A percentile compares a stretch with the other conserved stretches of the same genome.
These are phyloP conservation scores for Candida patagonica DNA, from an alignment of 805 yeast species.

Conservation along the genomic window DNA sequence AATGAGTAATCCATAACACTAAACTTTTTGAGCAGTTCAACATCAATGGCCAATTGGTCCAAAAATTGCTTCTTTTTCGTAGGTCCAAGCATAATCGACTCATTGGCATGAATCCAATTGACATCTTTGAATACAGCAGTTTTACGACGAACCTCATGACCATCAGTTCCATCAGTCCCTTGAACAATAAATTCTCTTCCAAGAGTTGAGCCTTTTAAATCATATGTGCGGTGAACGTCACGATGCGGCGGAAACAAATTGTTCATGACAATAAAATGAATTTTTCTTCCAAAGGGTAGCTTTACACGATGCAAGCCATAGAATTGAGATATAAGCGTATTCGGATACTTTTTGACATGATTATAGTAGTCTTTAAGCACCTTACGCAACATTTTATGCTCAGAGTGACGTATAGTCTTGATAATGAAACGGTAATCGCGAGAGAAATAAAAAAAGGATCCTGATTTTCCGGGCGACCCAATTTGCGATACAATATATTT, in stretches of 20 bases:
- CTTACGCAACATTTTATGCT: slow-evolving; percentile 72
- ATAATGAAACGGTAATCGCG: slow-evolving; percentile 90
- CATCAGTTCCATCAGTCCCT: slow-evolving; percentile 10
- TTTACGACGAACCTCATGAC: slow-evolving; percentile 3
- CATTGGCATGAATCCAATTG: slow-evolving; percentile 70
- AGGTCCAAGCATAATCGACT: slow-evolving; percentile 68
- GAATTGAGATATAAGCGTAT: slow-evolving; percentile 87
- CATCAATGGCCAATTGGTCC: slow-evolving; percentile 68
- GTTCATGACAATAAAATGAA: slow-evolving; percentile 94
- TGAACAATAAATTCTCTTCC: slow-evolving; percentile 44
- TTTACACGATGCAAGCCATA: slow-evolving; percentile 92
- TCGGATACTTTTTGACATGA: slow-evolving; percentile 77
- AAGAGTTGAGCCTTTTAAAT: slow-evolving; percentile 85
- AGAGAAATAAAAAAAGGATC: slow-evolving; percentile 91
- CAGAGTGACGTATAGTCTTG: slow-evolving; percentile 90
- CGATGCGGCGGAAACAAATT: slow-evolving; percentile 91
- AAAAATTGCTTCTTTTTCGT: slow-evolving; percentile 49
- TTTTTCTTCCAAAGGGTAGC: slow-evolving; percentile 73
- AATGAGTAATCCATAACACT: slow-evolving; percentile 96
- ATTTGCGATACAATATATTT: slow-evolving; percentile 85
- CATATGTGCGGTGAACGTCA: slow-evolving; percentile 77
- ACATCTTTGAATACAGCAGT: slow-evolving; percentile 66
- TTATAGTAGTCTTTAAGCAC: slow-evolving; percentile 66
- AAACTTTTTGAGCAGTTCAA: slow-evolving; percentile 54
- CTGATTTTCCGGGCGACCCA: slow-evolving; percentile 95